These are phyloP conservation scores for Lentinula lateritia DNA, from an alignment of 768 basidiomycete genomes.

Conservation along the genomic window DNA sequence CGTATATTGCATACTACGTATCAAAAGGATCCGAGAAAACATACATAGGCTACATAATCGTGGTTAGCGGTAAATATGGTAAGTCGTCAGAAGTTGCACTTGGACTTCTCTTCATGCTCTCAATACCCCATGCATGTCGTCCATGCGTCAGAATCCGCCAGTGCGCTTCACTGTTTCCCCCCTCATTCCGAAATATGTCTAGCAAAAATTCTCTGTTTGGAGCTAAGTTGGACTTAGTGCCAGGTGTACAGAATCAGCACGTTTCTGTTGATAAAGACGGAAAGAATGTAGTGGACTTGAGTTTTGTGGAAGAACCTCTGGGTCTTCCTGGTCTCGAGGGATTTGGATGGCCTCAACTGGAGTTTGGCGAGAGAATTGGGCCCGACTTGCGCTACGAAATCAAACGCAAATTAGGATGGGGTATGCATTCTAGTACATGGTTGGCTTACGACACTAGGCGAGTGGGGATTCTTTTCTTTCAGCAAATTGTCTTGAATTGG, in stretches of 20 bases:
- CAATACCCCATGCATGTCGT: not conserved
- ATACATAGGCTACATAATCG: too few species aligned
- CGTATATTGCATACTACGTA: too few species aligned
- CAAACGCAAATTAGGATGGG: conserved; percentile 24
- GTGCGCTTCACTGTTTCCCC: not conserved
- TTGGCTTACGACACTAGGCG: conserved; percentile 21
- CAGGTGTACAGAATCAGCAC: conserved; percentile 11
- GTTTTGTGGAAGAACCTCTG: conserved; percentile 22
- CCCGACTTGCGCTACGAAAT: conserved; percentile 19
- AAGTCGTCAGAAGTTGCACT: too few species aligned
- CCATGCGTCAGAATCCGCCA: not conserved
- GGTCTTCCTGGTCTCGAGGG: conserved; percentile 21
- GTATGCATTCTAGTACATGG: conserved; percentile 24
- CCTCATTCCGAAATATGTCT: not conserved
- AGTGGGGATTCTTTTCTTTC: not conserved
- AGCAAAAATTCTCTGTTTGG: not conserved
- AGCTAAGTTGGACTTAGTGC: not conserved
- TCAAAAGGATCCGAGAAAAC: too few species aligned
- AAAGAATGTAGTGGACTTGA: conserved; percentile 14
- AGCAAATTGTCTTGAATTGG: too few species aligned
- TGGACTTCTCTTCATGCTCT: not conserved
- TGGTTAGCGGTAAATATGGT: too few species aligned
- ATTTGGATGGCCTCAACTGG: conserved; percentile 20
- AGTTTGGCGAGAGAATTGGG: conserved; percentile 22
- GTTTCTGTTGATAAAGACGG: conserved; percentile 17